Conservation (phyloP, 192 early-diverging fungal genomes). For the Mortierella antarctica region DNA sequence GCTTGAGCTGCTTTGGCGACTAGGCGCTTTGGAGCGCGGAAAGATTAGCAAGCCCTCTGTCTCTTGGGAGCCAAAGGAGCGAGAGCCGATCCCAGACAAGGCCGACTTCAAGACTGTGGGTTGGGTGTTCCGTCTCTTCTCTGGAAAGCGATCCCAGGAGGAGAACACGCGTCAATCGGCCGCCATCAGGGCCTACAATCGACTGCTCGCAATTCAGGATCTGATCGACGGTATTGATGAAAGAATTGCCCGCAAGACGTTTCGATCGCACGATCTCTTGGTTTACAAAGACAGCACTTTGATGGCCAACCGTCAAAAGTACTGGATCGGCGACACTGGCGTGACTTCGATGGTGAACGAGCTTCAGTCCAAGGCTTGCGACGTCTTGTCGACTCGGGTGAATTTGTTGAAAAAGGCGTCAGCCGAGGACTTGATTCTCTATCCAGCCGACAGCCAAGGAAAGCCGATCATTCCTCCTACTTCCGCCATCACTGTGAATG, state of each 20-base stretch:
- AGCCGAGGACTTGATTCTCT: constrained; percentile 36
- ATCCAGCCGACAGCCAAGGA: constrained; percentile 23
- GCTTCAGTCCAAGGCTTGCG: constrained; percentile 39
- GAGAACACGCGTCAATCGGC: constrained; percentile 66
- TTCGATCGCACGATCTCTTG: constrained; percentile 59
- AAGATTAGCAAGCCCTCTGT: constrained; percentile 61
- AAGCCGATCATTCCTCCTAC: constrained; percentile 30
- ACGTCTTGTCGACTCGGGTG: constrained; percentile 22
- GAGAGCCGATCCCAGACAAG: constrained; percentile 54
- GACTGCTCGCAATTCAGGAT: constrained; percentile 69
- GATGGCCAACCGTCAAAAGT: constrained; percentile 59
- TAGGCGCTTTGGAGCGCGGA: constrained; percentile 64
- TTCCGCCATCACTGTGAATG: constrained; percentile 4
- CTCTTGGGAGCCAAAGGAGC: constrained; percentile 66
- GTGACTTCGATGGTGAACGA: constrained; percentile 55
- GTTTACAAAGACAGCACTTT: constrained; percentile 62
- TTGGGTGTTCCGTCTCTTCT: constrained; percentile 71
- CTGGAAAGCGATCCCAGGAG: constrained; percentile 69
- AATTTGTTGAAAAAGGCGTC: constrained; percentile 46
- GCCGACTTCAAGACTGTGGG: constrained; percentile 65
- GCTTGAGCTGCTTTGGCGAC: constrained; percentile 67
- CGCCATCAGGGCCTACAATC: constrained; percentile 67
- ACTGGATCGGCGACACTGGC: constrained; percentile 63
- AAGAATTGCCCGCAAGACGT: constrained; percentile 59
- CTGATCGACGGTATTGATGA: constrained; percentile 70